Evolutionary conservation across 148 eudicot genomes (phyloP), one percentile per base, ranked within the genome.

Genomic region (Silene uniflora): DNA sequence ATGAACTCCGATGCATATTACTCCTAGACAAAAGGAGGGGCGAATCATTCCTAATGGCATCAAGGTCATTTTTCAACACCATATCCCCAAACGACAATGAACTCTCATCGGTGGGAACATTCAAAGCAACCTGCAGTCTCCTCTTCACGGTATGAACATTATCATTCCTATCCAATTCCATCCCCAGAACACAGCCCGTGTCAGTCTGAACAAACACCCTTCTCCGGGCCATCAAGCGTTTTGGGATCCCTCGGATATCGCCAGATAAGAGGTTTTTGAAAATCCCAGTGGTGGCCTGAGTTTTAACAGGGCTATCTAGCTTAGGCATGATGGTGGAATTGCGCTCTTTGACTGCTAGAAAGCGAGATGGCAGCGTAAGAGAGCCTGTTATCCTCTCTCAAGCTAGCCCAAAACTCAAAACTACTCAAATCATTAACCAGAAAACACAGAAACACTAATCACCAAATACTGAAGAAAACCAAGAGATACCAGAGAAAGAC

Each of bases 161-260:
- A 83, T 94, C 98, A 69, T 82, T 83, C 17, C 97, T 88, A 81
- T 94, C 96, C 72, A 91, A 72, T 78, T 94, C 98, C 91, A 94
- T 87, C 11, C 97, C 98, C 79, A 91, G 71, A 4, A 94, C 98
- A 81, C 91, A 89, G 18, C 98, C 97, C 5, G 86, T 89, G 65
- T 91, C 98, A 17, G 93, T 91, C 82, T 91, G 98, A 19, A 91
- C 93, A 86, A 94, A 94, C 70, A 91, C 96, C 13, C 92, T 89
- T 74, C 98, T 90, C 75, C 86, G 86, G 6, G 91, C 91, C 4
- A 85, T 76, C 0, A 86, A 64, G 55, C 71, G 80, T 73, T 83
- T 90, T 25, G 67, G 71, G 71, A 78, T 86, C 49, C 90, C 87
- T 69, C 78, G 84, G 76, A 79, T 83, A 62, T 89, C 87, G 49